These are phyloP conservation scores for Escovopsis sp. DNA, from an alignment of 2,329 filamentous ascomycete genomes.

Conservation along the genomic window DNA sequence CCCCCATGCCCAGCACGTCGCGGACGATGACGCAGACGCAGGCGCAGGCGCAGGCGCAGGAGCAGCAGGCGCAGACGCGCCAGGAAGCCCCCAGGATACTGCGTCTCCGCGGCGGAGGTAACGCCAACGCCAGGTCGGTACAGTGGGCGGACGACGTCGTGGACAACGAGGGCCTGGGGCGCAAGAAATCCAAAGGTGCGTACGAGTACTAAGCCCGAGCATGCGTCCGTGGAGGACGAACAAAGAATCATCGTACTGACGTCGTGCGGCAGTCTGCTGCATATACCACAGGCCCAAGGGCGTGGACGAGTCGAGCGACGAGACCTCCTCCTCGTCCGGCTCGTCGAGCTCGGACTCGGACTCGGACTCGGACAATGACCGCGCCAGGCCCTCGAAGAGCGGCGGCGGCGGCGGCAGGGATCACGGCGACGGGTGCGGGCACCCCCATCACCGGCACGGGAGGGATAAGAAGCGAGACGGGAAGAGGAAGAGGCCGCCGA, in stretches of 20 bases:
- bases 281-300: constrained; percentile 84
- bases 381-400: constrained; percentile 27
- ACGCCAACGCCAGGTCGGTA: constrained; percentile 45
- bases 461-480: constrained; percentile 15
- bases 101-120: constrained; percentile 35
- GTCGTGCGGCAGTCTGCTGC: constrained; percentile 67
- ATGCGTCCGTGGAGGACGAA: background rate
- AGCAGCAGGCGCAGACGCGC: constrained; percentile 16
- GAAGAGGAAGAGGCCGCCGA: constrained; percentile 36
- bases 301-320: constrained; percentile 68
- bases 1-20: no score
- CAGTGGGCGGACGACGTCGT: constrained; percentile 88
- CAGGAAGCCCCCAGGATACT: constrained; percentile 26
- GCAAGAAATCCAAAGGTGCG: constrained; percentile 84
- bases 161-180: constrained; percentile 88
- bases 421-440: constrained; percentile 13
- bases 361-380: constrained; percentile 24
- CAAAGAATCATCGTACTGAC: background rate
- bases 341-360: constrained; percentile 40
- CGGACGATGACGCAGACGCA: constrained; percentile 7
- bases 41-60: constrained; percentile 13
- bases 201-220: background rate
- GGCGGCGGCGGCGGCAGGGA: background rate
- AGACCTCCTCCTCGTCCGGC: constrained; percentile 36
- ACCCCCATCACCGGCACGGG: constrained; percentile 18